Evolutionary conservation across 176 grass and related monocot genomes (phyloP).

Genomic region (Musa beccarii): DNA sequence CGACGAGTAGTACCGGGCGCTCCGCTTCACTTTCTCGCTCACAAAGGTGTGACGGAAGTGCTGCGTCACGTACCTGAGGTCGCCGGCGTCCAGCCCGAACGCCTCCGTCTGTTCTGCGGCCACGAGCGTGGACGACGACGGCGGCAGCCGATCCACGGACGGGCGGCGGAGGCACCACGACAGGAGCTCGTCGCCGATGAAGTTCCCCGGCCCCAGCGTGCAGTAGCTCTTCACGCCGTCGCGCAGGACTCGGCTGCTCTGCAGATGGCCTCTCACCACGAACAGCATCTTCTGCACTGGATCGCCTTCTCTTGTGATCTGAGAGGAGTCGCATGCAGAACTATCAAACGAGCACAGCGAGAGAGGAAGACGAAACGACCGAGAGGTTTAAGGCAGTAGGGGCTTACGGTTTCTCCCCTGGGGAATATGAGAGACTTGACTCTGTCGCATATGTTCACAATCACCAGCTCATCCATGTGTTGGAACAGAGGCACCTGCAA

Average conservation of each 20-base stretch:
- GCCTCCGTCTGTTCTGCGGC: conserved; percentile 72
- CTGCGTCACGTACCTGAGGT: conserved; percentile 89
- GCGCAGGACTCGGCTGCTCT: conserved; percentile 67
- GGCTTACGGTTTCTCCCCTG: conserved; percentile 58
- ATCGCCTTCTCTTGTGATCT: conserved; percentile 69
- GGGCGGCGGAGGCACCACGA: conserved; percentile 85
- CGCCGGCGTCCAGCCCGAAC: conserved; percentile 62
- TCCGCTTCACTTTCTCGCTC: conserved; percentile 67
- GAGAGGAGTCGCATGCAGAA: background rate
- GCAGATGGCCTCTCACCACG: conserved; percentile 75
- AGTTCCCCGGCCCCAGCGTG: conserved; percentile 86
- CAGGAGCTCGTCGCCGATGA: conserved; percentile 84
- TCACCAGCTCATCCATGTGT: conserved; percentile 88
- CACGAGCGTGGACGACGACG: conserved; percentile 65
- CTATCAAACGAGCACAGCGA: no score
- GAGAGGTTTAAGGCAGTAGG: background rate
- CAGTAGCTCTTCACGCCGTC: conserved; percentile 63
- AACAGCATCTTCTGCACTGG: conserved; percentile 81
- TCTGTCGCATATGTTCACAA: conserved; percentile 95
- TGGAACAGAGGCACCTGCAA: conserved; percentile 73
- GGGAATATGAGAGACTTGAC: conserved; percentile 66
- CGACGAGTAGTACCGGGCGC: conserved; percentile 78
- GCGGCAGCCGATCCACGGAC: conserved; percentile 59
- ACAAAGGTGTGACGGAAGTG: conserved; percentile 89
- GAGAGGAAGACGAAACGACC: no score